Evolutionary conservation across 2,329 filamentous ascomycete species (phyloP), one percentile per base, ranked within the genome.

Genomic region (Sporothrix phasma): DNA sequence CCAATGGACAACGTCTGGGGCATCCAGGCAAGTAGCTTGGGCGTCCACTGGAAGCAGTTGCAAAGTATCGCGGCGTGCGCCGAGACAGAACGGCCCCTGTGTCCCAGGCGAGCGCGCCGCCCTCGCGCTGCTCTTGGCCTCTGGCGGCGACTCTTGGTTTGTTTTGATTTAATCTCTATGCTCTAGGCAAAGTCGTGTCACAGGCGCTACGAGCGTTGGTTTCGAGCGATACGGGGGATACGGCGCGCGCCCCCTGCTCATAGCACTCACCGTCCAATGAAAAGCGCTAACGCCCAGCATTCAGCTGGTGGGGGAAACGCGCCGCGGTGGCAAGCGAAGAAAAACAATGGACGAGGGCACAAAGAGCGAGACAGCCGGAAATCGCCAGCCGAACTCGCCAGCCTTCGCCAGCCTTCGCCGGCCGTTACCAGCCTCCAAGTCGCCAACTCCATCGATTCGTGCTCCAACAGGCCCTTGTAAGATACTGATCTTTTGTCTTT

Each of bases 231-330:
- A n/a, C n/a, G 49, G 51, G 41, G 41, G 26, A 31, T 49, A 62
- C 54, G 41, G 56, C 49, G 59, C 54, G 54, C 41, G 24, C 61
- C 65, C 56, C 45, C 51, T 56, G 51, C 51, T n/a, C n/a, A 56
- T n/a, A 19, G 58, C 62, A 11, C 41, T 54, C n/a, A 8, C 53
- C 45, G 64, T 64, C 65, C 67, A 67, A 68, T 68, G 54, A 43
- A 66, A 64, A 59, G 47, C 53, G 37, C 64, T 65, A 62, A 47
- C 29, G 24, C 10, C 34, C 60, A 65, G 63, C 56, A n/a, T n/a
- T 29, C 46, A 60, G 49, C 24, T 59, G 39, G 34, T 53, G 54
- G 34, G 37, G 61, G 47, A 56, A n/a, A 22, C 45, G 22, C 51
- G 51, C 51, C 22, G 54, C 54, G 24, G 34, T 8, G 37, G 26